Base-by-base conservation (phyloP, 1,284 basidiomycete genomes). In the Boletus semigastroideus region DNA sequence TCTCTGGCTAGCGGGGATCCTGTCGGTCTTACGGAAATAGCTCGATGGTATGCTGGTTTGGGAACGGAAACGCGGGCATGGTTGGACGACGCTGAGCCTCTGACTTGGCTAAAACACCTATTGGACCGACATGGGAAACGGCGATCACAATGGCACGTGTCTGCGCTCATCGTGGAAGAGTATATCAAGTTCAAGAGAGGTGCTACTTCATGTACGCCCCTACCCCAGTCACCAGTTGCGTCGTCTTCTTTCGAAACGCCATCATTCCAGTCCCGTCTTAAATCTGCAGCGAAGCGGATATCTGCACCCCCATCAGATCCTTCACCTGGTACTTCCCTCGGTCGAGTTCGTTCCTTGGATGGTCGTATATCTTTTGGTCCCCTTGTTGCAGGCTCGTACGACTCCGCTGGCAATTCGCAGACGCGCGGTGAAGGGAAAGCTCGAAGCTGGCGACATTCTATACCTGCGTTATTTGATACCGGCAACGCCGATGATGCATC, bases 61-160 rank as follows among this genome's bases (percentile, higher is more conserved):
- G 76, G 78, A 28, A 59, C 67, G 6, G 61, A 72, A 17, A 65
- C 78, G 12, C 79, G 73, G 53, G 63, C 71, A 12, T 73, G 78
- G 31, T 63, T 90, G 20, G 82, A 83, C 52, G 77, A 76, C 48
- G 74, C 77, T 2, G 87, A 90, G 60, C 85, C 86, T 13, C 72
- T 85, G 48, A 82, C 82, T 6, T 90, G 86, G 87, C 66, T 87
- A 27, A 85, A 82, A 59, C 83, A 88, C 63, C 71, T 79, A 14
- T 60, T 80, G 49, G 78, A 82, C 42, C 79, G 74, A 54, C 70
- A 69, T 25, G 64, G 68, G 34, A 66, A 61, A 39, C 69, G 57
- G 40, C 74, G 77, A 36, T 72, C 76, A 36, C 76, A 77, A 11
- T 84, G 86, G 83, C 74, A 83, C 63, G 60, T 89, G 39, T 81